A percentile compares a stretch with the other conserved stretches of the same genome.
phyloP scores from a whole-genome alignment of 1,139 yeast genomes.

The Hansenula lynferdii region DNA sequence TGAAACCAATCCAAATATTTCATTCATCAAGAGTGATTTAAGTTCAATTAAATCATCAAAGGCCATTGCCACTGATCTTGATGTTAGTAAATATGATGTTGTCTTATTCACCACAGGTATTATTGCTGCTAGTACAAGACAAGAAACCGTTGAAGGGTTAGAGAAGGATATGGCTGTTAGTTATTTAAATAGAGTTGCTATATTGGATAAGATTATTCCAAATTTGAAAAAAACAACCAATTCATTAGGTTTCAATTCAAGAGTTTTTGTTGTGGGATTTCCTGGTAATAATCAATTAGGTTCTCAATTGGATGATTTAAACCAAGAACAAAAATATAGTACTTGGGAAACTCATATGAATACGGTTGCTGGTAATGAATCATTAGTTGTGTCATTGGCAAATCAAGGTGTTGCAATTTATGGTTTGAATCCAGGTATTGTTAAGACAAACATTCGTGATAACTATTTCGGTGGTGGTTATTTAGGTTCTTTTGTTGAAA shows the following conservation, averaged over 20 bases:
- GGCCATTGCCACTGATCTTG: conserved; percentile 25
- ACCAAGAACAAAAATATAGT: conserved; percentile 26
- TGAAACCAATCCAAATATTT: conserved; percentile 19
- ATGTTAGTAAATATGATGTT: too few relatives aligned
- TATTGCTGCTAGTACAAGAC: conserved; percentile 25
- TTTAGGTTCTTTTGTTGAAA: conserved; percentile 23
- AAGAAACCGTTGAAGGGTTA: conserved; percentile 30
- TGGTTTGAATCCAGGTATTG: conserved; percentile 34
- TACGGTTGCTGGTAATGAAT: conserved; percentile 36
- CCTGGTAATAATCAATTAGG: conserved; percentile 31
- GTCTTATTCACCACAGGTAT: conserved; percentile 33
- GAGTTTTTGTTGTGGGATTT: conserved; percentile 32
- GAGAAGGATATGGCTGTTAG: conserved; percentile 35
- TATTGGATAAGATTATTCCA: conserved; percentile 23
- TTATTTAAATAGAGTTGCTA: conserved; percentile 28
- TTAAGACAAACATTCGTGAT: conserved; percentile 29
- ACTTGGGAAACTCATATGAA: conserved; percentile 28
- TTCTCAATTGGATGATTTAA: conserved; percentile 27
- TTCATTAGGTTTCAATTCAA: conserved; percentile 17
- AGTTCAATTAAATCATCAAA: conserved; percentile 23
- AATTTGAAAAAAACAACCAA: conserved; percentile 13
- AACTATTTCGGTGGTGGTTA: conserved; percentile 26
- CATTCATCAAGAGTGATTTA: conserved; percentile 30
- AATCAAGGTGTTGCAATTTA: conserved; percentile 20
- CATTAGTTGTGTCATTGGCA: conserved; percentile 25